phyloP scores from a whole-genome alignment of 2,329 filamentous ascomycete species.

The Ilyonectria mors-panacis region DNA sequence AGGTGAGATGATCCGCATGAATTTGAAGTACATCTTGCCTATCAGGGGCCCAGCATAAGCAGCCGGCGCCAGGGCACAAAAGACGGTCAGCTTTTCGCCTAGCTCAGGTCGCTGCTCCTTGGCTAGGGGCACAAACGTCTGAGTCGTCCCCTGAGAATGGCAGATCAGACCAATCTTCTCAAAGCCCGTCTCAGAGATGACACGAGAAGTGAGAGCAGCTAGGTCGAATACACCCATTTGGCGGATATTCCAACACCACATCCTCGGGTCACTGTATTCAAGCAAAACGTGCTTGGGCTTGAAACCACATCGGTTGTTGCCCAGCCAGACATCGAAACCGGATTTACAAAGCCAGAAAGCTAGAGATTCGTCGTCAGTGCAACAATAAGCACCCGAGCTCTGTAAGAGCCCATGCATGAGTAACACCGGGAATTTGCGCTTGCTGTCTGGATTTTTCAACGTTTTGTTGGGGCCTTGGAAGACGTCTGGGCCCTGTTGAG shows the following conservation, averaged over 20 bases:
- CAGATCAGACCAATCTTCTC: conserved; percentile 85
- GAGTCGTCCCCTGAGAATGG: conserved; percentile 92
- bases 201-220: conserved; percentile 83
- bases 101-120: conserved; percentile 92
- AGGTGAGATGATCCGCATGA: conserved; percentile 87
- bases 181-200: conserved; percentile 87
- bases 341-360: conserved; percentile 94
- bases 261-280: conserved; percentile 82
- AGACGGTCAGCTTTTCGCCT: conserved; percentile 86
- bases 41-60: conserved; percentile 91
- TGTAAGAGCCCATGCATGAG: conserved; percentile 92
- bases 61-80: conserved; percentile 91
- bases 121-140: conserved; percentile 88
- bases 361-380: conserved; percentile 89
- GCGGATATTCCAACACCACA: conserved; percentile 98
- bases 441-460: conserved; percentile 55
- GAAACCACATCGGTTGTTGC: conserved; percentile 93
- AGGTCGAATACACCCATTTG: conserved; percentile 95
- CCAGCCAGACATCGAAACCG: conserved; percentile 95
- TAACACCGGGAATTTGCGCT: conserved; percentile 82
- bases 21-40: conserved; percentile 90
- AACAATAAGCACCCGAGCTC: conserved; percentile 89
- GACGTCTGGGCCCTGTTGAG: conserved; percentile 70
- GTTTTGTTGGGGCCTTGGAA: conserved; percentile 65
- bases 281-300: conserved; percentile 82